Conservation (phyloP, 1,284 basidiomycete species). For the Rhizoctonia solani region DNA sequence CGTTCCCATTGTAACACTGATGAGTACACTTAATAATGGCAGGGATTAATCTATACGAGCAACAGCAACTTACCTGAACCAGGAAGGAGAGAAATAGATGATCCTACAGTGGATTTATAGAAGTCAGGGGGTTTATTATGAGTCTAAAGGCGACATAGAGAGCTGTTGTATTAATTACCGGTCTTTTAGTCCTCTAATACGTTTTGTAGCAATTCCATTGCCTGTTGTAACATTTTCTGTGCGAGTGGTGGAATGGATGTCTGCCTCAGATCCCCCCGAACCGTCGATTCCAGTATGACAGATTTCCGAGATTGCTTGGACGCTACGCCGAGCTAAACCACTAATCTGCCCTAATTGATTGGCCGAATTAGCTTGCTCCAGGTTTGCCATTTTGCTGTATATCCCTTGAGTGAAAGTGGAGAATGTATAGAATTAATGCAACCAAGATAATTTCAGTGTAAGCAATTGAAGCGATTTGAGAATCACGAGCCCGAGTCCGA, state of each 20-base stretch:
- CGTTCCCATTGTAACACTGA: conserved; percentile 30
- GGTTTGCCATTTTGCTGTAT: conserved; percentile 6
- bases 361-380: background rate
- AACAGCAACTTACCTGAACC: conserved; percentile 15
- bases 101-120: background rate
- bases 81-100: conserved; percentile 29
- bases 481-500: too few species aligned
- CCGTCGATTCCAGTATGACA: background rate
- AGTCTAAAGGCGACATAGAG: background rate
- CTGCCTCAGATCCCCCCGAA: background rate
- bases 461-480: too few species aligned
- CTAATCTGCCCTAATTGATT: background rate
- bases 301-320: background rate
- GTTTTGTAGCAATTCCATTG: background rate
- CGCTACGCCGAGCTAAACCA: conserved; percentile 7
- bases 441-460: too few species aligned
- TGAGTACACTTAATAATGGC: background rate
- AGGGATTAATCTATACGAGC: background rate
- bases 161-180: conserved; percentile 1
- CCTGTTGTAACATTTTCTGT: background rate
- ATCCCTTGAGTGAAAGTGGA: background rate
- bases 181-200: conserved; percentile 14
- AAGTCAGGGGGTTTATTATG: background rate
- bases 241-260: background rate
- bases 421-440: background rate